Evolutionary conservation across 805 yeast genomes (phyloP).

Genomic region (Tetrapisispora arboricola): DNA sequence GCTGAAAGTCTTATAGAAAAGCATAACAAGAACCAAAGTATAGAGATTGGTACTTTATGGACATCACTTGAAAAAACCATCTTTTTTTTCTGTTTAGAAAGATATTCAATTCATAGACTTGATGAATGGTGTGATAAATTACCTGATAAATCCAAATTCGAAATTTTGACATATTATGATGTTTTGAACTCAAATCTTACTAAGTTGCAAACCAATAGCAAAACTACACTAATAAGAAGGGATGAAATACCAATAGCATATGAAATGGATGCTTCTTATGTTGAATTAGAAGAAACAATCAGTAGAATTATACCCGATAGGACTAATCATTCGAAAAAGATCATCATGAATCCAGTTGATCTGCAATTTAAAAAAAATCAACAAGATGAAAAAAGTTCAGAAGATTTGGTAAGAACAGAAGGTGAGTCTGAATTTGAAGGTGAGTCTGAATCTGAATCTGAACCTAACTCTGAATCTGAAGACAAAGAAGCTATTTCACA

Average conservation of each 20-base stretch:
- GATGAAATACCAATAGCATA: slow-evolving; percentile 26
- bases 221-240: slow-evolving; percentile 12
- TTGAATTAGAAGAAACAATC: slow-evolving; percentile 21
- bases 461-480: too few relatives aligned
- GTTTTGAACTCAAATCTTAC: slow-evolving; percentile 15
- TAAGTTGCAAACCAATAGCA: slow-evolving; percentile 8
- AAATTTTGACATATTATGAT: slow-evolving; percentile 20
- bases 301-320: slow-evolving; percentile 10
- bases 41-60: slow-evolving; percentile 22
- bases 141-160: slow-evolving; percentile 20
- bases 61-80: slow-evolving; percentile 20
- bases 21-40: slow-evolving; percentile 5
- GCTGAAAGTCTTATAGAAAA: slow-evolving; percentile 6
- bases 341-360: not conserved
- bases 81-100: slow-evolving; percentile 21
- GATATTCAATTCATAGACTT: slow-evolving; percentile 25
- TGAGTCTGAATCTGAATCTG: too few relatives aligned
- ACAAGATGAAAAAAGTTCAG: not conserved
- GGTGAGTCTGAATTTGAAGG: not conserved
- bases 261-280: slow-evolving; percentile 23
- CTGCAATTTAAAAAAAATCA: not conserved
- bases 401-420: not conserved
- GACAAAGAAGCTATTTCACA: too few relatives aligned
- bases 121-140: slow-evolving; percentile 21
- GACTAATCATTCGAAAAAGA: not conserved